Base-by-base conservation (phyloP, 345 rosid species). In the Eutrema japonicum region DNA sequence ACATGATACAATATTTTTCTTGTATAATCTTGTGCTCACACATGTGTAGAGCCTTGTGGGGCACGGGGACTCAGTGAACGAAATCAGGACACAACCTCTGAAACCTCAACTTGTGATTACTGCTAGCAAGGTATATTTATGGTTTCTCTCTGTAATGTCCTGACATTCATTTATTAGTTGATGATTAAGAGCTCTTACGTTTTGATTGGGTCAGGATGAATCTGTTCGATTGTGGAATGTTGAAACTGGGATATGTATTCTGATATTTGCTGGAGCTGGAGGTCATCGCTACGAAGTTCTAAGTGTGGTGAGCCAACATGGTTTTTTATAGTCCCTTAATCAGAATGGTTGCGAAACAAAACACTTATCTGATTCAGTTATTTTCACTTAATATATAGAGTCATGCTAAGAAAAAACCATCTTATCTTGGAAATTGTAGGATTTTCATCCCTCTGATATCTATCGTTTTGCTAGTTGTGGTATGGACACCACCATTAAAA, bases 281-380 rank as follows among this genome's bases (percentile, higher is more conserved):
- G 99, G 99, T 49, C 99, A 94, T 54, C 96, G 97, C 72, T 92
- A 95, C 53, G 99, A 95, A 86, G 97, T 94, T 72, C 66, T 94
- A 75, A 92, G 99, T 71, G 99, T 94, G 89, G 99, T 91, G 64
- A 80, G 89, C 75, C 56, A 13, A 6, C 29, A 35, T 66, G 29
- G 41, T 58, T 64, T 57, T 57, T 50, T 26, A 36, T 48, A 64
- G 30, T 40, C 54, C 40, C n/a, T 43, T 53, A 11, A 47, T 46
- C 9, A 58, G 8, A 40, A 43, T 35, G 32, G 35, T 33, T 43
- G 37, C 32, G 38, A 41, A 64, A 33, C 32, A 55, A 43, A 70
- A 55, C 36, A 56, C 10, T 33, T 7, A 41, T 43, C 68, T 13
- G 42, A 30, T 64, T 38, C 10, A 71, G 57, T 58, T 60, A 48